Evolutionary conservation across 176 grass and related monocot species (phyloP), one percentile per base, ranked within the genome.

Genomic region (bread wheat (Triticum aestivum)): DNA sequence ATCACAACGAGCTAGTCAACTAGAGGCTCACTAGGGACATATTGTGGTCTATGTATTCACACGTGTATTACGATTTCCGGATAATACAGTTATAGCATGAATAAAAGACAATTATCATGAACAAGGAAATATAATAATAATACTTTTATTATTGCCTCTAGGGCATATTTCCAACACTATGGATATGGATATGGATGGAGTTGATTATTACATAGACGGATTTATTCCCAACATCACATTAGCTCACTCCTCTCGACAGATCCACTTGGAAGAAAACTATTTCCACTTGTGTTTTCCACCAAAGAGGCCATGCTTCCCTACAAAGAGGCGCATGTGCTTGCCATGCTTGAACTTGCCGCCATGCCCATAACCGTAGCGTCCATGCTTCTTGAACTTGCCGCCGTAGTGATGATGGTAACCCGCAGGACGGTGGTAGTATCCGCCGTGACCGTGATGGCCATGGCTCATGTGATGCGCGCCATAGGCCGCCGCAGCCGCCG

Each of bases 331-430:
- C 26, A 10, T 32, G 74, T 56, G 74, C 27, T 77, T 77, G 49
- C 74, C 74, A 56, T 21, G 74, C 27, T 54, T 77, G 47, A 77
- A 77, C 74, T 77, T 77, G 74, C 73, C 73, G 6, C 54, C 54
- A 59, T 59, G 7, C 2, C 54, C 54, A 54, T 54, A 54, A 5
- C 73, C 73, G 12, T 75, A 75, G 24, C 29, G 24, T 75, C 42
- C 73, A 52, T 76, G 73, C 15, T 52, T 76, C 73, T 76, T 76
- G 45, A 76, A 76, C 73, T 76, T 76, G 15, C 73, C 73, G 2
- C 73, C 73, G 26, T 76, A 76, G 18, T 76, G 73, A 5, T 76
- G 45, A 76, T 76, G 73, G 41, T 75, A 75, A 9, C 72, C 72
- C 1, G 42, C 44, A 20, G 73, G 73, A 52, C 73, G 73, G 14